Base-by-base conservation (phyloP, 2,329 filamentous ascomycete genomes). In the Aspergillus transmontanensis region DNA sequence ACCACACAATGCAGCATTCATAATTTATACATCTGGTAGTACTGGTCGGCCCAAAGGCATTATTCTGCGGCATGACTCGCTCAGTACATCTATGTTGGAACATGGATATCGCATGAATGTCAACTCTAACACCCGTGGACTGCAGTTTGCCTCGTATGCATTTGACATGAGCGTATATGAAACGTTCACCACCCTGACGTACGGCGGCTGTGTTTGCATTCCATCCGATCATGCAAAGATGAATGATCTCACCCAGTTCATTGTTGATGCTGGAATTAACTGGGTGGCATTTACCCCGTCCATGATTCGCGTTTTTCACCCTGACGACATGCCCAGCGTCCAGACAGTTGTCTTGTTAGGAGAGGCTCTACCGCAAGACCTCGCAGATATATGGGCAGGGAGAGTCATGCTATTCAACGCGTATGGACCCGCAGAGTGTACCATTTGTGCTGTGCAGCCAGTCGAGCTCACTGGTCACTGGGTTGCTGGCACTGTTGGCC, bases 31-130 rank as follows among this genome's bases (percentile, higher is more conserved):
- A 1, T 43, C 41, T 16, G 41, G 41, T 16, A 19, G 12, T 4
- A 43, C 41, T n/a, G 41, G 41, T 2, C 14, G 19, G 19, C 41
- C 41, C 16, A 84, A 84, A 61, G 86, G 86, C 3, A 81, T 87
- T n/a, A 30, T 30, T 7, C 7, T 30, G 28, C 28, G 7, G 7
- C 28, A 30, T 30, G 28, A 30, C 28, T 30, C 28, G 7, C 28
- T 30, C 28, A 30, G 28, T 7, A 30, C 28, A 4, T 5, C 4
- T 30, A 82, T 86, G 43, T 86, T 87, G 63, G 84, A 82, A 2
- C 87, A 89, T 65, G 12, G 41, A 5, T 14, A 21, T n/a, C 41
- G 14, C 41, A n/a, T 12, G 4, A 43, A 12, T 7, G 21, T 12
- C 16, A n/a, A 30, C 28, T 43, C 41, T 5, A 43, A n/a, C 19